Evolutionary conservation across 345 rosid genomes (phyloP).

Genomic region (Alliaria petiolata): DNA sequence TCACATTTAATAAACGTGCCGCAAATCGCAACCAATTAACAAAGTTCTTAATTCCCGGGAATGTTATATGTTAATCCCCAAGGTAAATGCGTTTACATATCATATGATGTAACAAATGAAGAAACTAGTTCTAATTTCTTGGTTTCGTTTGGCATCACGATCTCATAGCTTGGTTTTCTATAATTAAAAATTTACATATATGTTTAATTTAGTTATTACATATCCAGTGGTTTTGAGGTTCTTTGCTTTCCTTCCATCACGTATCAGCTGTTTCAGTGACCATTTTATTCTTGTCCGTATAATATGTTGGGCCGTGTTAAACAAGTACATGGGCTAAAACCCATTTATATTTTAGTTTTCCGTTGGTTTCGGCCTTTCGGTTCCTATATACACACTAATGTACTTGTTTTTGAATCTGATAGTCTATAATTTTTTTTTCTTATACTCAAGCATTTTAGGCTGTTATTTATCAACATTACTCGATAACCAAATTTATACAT

Average conservation of each 20-base stretch:
- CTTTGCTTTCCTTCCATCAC: no score
- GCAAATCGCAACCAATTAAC: not conserved
- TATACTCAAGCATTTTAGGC: no score
- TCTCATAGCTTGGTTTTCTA: not conserved
- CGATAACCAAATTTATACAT: no score
- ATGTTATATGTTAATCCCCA: not conserved
- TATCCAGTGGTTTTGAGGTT: not conserved
- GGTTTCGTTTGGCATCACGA: not conserved
- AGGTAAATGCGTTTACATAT: no score
- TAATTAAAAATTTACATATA: not conserved
- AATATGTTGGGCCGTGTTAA: not conserved
- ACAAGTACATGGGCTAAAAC: not conserved
- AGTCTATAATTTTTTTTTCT: no score
- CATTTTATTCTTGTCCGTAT: not conserved
- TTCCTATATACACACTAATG: no score
- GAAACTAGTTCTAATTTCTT: not conserved
- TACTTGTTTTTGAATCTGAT: no score
- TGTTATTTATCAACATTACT: no score
- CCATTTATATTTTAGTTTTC: not conserved
- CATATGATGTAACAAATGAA: no score
- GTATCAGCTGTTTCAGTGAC: not conserved
- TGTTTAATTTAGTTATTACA: no score
- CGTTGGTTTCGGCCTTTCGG: no score
- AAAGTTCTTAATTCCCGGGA: not conserved
- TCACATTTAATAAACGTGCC: constrained; percentile 15